Conservation (phyloP, 306 rosid species). For the Acacia melanoxylon region DNA sequence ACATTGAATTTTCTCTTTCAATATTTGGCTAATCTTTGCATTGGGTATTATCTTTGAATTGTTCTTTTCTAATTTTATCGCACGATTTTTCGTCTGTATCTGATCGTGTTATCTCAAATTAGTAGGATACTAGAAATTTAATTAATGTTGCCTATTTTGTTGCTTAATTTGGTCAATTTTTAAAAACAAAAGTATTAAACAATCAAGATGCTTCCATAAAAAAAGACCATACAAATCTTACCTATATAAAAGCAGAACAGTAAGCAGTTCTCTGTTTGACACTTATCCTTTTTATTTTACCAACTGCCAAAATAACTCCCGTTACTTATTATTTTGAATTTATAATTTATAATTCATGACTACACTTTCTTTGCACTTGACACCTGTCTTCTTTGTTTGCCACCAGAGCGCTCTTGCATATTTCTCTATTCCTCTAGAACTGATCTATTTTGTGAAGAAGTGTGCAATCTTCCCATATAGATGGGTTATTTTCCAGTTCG, state of each 20-base stretch:
- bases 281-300: too few relatives aligned
- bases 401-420: constrained; percentile 81
- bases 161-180: background rate
- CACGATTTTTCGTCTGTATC: background rate
- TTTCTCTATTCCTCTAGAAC: constrained; percentile 90
- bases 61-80: background rate
- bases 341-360: too few relatives aligned
- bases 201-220: background rate
- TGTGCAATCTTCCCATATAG: constrained; percentile 85
- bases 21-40: background rate
- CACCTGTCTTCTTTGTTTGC: too few relatives aligned
- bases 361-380: too few relatives aligned
- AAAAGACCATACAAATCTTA: background rate
- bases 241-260: too few relatives aligned
- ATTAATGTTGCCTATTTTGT: background rate
- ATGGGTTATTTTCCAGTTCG: constrained; percentile 98
- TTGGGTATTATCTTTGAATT: background rate
- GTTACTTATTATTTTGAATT: constrained; percentile 49
- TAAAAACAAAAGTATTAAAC: background rate
- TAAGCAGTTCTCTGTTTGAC: too few relatives aligned
- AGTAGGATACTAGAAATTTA: background rate
- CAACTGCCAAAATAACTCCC: too few relatives aligned
- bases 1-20: constrained; percentile 18
- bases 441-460: constrained; percentile 80
- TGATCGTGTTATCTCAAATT: background rate